Evolutionary conservation across 306 rosid genomes (phyloP).

Genomic region (Pyrus communis): DNA sequence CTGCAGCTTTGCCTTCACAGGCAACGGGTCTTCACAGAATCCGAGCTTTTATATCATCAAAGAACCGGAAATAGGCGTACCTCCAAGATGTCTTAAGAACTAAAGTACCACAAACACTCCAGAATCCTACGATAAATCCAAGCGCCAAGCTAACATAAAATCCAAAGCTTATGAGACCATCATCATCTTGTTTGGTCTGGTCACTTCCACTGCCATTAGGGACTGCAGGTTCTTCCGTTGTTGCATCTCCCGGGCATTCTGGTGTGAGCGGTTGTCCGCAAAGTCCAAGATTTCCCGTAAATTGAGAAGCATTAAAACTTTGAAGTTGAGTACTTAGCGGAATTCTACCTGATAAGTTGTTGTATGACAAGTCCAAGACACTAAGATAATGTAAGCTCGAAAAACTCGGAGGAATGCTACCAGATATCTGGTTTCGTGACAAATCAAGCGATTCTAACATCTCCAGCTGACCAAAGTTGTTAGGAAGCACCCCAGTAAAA

Average conservation of each 20-base stretch:
- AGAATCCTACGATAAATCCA: conserved; percentile 24
- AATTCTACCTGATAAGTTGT: conserved; percentile 11
- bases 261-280: conserved; percentile 19
- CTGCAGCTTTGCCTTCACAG: neutral
- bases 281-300: conserved; percentile 14
- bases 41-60: neutral
- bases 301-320: neutral
- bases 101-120: conserved; percentile 15
- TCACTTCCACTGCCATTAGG: neutral
- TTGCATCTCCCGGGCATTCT: conserved; percentile 5
- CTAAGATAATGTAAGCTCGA: neutral
- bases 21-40: neutral
- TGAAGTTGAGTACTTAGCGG: conserved; percentile 21
- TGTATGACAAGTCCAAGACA: conserved; percentile 12
- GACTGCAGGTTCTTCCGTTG: neutral
- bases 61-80: neutral
- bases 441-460: conserved; percentile 18
- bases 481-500: conserved; percentile 11
- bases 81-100: conserved; percentile 19
- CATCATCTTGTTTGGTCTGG: neutral
- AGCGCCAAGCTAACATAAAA: conserved; percentile 20
- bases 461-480: neutral
- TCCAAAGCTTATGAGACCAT: conserved; percentile 1
- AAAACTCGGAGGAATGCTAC: conserved; percentile 13
- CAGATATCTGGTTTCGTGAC: conserved; percentile 19